phyloP scores from a whole-genome alignment of 352 stramenopile species.

The Phytophthora litchii region DNA sequence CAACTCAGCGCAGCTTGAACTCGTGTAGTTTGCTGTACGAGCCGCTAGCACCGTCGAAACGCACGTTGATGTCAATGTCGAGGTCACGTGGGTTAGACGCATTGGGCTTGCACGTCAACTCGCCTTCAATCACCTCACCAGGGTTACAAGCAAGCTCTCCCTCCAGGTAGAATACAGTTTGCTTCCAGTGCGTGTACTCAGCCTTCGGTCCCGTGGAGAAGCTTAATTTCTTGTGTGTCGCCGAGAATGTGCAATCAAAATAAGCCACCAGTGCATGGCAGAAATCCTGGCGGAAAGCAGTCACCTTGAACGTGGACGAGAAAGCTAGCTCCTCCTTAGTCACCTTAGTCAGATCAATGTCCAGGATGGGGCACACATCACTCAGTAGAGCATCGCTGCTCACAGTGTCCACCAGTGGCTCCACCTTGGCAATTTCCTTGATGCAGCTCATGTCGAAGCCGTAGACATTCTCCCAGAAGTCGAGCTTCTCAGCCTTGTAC shows the following conservation, averaged over 20 bases:
- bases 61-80: constrained; percentile 91
- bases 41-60: constrained; percentile 72
- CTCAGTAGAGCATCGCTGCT: constrained; percentile 92
- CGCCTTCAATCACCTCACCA: constrained; percentile 91
- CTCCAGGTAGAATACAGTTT: constrained; percentile 97
- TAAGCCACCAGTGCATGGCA: constrained; percentile 97
- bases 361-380: constrained; percentile 91
- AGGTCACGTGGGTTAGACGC: constrained; percentile 93
- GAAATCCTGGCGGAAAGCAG: constrained; percentile 93
- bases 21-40: constrained; percentile 72
- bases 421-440: constrained; percentile 95
- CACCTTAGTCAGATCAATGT: constrained; percentile 92
- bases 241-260: constrained; percentile 98
- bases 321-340: constrained; percentile 96
- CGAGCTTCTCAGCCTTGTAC: constrained; percentile 94
- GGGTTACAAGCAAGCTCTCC: constrained; percentile 82
- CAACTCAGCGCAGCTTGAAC: constrained; percentile 83
- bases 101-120: constrained; percentile 90
- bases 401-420: constrained; percentile 98
- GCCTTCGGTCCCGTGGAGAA: constrained; percentile 95
- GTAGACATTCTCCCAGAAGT: constrained; percentile 99
- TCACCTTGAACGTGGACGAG: constrained; percentile 91
- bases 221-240: constrained; percentile 93
- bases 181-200: constrained; percentile 99
- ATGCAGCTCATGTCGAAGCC: constrained; percentile 99